Evolutionary conservation across 1,139 yeast genomes (phyloP).

Genomic region (Geotrichum aggregatum): DNA sequence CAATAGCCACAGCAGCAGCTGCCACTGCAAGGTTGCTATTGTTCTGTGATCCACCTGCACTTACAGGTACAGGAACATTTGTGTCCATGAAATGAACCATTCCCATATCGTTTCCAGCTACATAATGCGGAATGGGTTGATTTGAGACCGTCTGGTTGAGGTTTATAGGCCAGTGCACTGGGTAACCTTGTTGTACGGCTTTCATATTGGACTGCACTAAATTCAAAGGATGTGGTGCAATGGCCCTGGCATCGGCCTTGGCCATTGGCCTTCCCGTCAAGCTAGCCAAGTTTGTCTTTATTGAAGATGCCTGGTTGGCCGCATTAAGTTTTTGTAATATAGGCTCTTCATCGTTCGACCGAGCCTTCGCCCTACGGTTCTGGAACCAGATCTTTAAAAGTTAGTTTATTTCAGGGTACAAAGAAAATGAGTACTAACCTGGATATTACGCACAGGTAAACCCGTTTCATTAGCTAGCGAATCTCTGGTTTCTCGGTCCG

Average conservation of each 20-base stretch:
- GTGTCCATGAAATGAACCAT: neutral
- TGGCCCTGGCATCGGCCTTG: neutral
- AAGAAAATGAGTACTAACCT: slow-evolving; percentile 18
- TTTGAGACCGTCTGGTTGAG: too few relatives aligned
- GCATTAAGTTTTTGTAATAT: slow-evolving; percentile 15
- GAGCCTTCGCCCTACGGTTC: slow-evolving; percentile 33
- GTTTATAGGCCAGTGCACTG: slow-evolving; percentile 4
- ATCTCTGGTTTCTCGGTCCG: slow-evolving; percentile 32
- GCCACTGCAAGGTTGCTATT: neutral
- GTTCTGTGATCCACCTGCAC: neutral
- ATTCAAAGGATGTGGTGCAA: neutral
- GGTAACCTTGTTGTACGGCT: neutral
- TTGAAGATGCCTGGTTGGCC: neutral
- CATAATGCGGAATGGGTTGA: too few relatives aligned
- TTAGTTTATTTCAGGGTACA: neutral
- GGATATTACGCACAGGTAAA: slow-evolving; percentile 32
- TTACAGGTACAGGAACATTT: neutral
- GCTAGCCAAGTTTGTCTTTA: neutral
- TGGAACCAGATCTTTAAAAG: slow-evolving; percentile 33
- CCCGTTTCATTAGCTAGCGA: slow-evolving; percentile 30
- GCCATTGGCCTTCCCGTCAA: neutral
- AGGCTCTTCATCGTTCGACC: slow-evolving; percentile 28
- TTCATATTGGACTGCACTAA: slow-evolving; percentile 7
- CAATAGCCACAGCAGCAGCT: neutral
- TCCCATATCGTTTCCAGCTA: too few relatives aligned